These are phyloP conservation scores for Dictyophora rubrovolvata DNA, from an alignment of 768 basidiomycete species.

Conservation along the genomic window DNA sequence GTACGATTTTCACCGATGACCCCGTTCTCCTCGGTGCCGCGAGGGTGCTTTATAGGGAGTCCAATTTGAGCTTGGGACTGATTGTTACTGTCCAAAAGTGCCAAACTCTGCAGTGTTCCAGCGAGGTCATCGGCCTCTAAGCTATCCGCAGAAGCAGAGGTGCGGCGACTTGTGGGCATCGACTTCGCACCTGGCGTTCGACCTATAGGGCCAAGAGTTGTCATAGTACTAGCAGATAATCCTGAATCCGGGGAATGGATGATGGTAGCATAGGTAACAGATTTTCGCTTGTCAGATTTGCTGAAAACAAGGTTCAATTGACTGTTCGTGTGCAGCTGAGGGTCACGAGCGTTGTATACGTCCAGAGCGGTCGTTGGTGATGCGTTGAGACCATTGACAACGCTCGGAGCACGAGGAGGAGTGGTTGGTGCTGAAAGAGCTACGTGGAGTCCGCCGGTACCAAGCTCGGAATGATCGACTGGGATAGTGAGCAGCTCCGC, in stretches of 20 bases:
- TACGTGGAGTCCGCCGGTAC: conserved; percentile 49
- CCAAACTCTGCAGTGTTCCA: conserved; percentile 62
- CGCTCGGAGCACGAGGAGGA: conserved; percentile 67
- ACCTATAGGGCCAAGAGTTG: conserved; percentile 17
- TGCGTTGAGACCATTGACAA: conserved; percentile 47
- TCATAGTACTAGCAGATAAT: conserved; percentile 31
- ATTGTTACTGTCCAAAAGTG: conserved; percentile 43
- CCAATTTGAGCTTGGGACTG: conserved; percentile 42
- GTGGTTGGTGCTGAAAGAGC: conserved; percentile 87
- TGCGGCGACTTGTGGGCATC: conserved; percentile 86
- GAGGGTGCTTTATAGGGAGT: conserved; percentile 39
- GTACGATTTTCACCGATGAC: conserved; percentile 4
- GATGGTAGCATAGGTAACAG: conserved; percentile 68
- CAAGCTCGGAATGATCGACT: conserved; percentile 41
- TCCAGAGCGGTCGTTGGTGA: conserved; percentile 39
- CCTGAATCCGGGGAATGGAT: conserved; percentile 62
- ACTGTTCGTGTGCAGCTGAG: conserved; percentile 17
- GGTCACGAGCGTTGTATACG: conserved; percentile 22
- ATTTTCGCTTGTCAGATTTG: conserved; percentile 73
- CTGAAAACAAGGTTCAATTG: conserved; percentile 61
- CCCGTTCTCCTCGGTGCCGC: conserved; percentile 38
- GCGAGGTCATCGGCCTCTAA: conserved; percentile 78
- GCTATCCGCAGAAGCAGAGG: conserved; percentile 53
- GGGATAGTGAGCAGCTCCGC: conserved; percentile 74
- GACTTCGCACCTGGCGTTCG: conserved; percentile 76